Evolutionary conservation across 2,329 filamentous ascomycete genomes (phyloP).

Genomic region (Thelonectria olida): DNA sequence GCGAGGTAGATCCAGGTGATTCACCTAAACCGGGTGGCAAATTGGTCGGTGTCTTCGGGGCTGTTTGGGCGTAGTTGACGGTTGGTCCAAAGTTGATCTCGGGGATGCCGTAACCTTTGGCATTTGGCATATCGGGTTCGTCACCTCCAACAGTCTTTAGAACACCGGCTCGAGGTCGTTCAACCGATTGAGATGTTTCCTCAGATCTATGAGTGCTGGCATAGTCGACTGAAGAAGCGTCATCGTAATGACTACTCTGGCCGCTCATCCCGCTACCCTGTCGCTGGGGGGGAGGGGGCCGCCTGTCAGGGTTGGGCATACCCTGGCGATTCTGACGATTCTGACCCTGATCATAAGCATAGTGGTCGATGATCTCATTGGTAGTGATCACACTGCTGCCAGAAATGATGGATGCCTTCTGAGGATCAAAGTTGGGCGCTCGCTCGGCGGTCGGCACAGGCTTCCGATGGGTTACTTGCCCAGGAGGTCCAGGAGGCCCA

Average conservation of each 20-base stretch:
- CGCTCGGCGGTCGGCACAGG: constrained; percentile 43
- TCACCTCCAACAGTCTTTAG: constrained; percentile 78
- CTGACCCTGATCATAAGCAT: constrained; percentile 43
- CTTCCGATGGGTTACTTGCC: constrained; percentile 40
- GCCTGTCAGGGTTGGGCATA: constrained; percentile 30
- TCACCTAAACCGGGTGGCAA: constrained; percentile 20
- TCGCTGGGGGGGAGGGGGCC: constrained; percentile 38
- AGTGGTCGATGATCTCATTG: constrained; percentile 52
- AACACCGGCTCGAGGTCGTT: constrained; percentile 80
- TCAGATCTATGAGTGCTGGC: constrained; percentile 36
- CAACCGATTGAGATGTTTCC: constrained; percentile 52
- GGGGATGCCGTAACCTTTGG: constrained; percentile 67
- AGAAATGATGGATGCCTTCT: constrained; percentile 36
- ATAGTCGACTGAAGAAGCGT: constrained; percentile 58
- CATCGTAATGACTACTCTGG: constrained; percentile 65
- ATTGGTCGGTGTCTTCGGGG: constrained; percentile 42
- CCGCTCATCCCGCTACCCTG: constrained; percentile 40
- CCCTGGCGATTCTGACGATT: constrained; percentile 32
- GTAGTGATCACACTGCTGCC: constrained; percentile 44
- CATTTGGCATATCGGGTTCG: constrained; percentile 40
- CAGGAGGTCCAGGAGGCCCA: constrained; percentile 28
- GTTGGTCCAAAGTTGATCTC: constrained; percentile 89
- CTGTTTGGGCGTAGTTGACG: constrained; percentile 65
- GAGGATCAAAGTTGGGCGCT: constrained; percentile 31
- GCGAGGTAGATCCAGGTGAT: constrained; percentile 45